Evolutionary conservation across 805 yeast genomes (phyloP).

Genomic region (Starmerella bombicola): DNA sequence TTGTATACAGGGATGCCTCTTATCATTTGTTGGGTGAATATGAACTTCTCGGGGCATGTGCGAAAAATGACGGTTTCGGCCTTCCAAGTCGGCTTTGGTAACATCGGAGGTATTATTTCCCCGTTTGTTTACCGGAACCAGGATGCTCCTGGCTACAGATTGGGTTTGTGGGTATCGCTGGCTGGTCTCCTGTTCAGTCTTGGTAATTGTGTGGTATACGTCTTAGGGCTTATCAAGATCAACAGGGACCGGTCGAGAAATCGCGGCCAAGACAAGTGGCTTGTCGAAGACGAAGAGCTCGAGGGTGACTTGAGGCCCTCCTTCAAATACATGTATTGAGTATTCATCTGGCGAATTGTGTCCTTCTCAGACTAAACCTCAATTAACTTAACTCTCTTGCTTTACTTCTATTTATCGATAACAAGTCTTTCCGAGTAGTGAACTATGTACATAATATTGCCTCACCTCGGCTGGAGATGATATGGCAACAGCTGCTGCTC

Average conservation of each 20-base stretch:
- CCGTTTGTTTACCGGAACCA: slow-evolving; percentile 42
- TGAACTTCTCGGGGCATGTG: slow-evolving; percentile 51
- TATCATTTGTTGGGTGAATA: slow-evolving; percentile 53
- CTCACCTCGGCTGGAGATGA: slow-evolving; percentile 28
- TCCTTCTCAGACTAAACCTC: too few relatives aligned
- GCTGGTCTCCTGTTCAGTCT: slow-evolving; percentile 39
- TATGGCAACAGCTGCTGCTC: slow-evolving; percentile 40
- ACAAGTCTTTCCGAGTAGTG: too few relatives aligned
- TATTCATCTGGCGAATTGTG: too few relatives aligned
- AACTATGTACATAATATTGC: background rate
- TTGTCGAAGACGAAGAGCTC: slow-evolving; percentile 18
- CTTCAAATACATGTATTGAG: slow-evolving; percentile 26
- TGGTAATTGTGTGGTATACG: slow-evolving; percentile 29
- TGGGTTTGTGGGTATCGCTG: slow-evolving; percentile 42
- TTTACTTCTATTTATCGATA: too few relatives aligned
- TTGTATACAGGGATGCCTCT: slow-evolving; percentile 55
- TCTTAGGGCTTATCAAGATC: slow-evolving; percentile 25
- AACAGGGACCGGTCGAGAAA: slow-evolving; percentile 24
- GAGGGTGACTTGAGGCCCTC: slow-evolving; percentile 29
- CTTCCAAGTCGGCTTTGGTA: slow-evolving; percentile 58
- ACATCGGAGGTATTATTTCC: slow-evolving; percentile 59
- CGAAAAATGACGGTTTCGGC: slow-evolving; percentile 49
- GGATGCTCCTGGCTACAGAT: slow-evolving; percentile 48
- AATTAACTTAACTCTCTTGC: too few relatives aligned
- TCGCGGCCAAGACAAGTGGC: slow-evolving; percentile 21